Evolutionary conservation across 352 stramenopile genomes (phyloP), one percentile per base, ranked within the genome.

Genomic region (Globisporangium uncinulatum): DNA sequence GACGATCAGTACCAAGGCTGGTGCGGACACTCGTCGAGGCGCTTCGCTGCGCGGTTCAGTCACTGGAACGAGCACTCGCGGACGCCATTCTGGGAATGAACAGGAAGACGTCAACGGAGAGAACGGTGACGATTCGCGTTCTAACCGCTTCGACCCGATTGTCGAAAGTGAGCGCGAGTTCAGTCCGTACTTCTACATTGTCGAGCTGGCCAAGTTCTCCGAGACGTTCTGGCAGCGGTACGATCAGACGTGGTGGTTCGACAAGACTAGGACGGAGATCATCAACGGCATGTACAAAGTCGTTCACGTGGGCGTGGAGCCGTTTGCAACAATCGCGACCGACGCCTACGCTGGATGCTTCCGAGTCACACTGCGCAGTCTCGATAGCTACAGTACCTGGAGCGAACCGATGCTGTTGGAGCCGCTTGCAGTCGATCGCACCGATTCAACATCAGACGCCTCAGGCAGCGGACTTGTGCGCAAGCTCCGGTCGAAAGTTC

Each of bases 211-310:
- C 6, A 61, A 56, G 0, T 92, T 90, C 57, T 74, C 74, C 4
- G 61, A 77, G 57, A 83, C 79, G 4, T 92, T 90, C 56, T 92
- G 82, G 82, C 52, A 70, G 10, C 72, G 82, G 15, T 92, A 92
- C 59, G 81, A 90, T 45, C 73, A 69, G 42, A 86, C 79, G 17
- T 90, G 82, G 79, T 92, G 82, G 79, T 92, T 92, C 54, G 73
- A 90, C 51, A 86, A 87, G 76, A 86, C 74, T 9, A 83, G 88
- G 51, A 74, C 81, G 0, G 68, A 57, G 5, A 66, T 89, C 19
- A 71, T 90, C 11, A 45, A 82, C 11, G 69, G 79, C 14, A 86
- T 90, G 71, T 92, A 83, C 57, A 70, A 70, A 21, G 59, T 85
- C 9, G 72, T 74, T 4, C 76, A 90, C 57, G 61, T 57, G 1